Conservation (phyloP, 768 basidiomycete genomes). For the Lentinula sp. region DNA sequence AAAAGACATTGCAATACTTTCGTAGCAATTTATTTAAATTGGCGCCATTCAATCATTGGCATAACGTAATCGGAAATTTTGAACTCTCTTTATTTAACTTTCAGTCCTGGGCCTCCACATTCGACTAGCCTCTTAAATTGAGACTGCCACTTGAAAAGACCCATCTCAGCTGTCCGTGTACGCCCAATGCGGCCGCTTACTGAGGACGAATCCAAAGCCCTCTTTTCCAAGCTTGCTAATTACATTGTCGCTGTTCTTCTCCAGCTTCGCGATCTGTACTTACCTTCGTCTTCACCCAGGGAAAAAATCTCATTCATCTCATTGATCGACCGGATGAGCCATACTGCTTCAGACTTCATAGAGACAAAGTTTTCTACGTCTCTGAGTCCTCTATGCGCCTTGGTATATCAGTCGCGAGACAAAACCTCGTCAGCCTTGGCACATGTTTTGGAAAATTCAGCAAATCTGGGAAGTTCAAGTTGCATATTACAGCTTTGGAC, state of each 20-base stretch:
- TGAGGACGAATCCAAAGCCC: constrained; percentile 93
- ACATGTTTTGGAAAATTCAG: constrained; percentile 98
- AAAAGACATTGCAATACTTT: constrained; percentile 25
- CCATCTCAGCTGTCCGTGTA: not conserved
- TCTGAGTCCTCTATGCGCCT: constrained; percentile 93
- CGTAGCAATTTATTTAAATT: constrained; percentile 5
- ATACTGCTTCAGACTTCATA: constrained; percentile 93
- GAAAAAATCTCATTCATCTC: constrained; percentile 92
- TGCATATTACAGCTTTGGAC: constrained; percentile 92
- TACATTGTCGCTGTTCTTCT: constrained; percentile 66
- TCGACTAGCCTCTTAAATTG: too few relatives aligned
- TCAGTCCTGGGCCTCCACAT: not conserved
- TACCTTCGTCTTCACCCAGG: constrained; percentile 38
- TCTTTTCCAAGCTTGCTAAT: constrained; percentile 95
- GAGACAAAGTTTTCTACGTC: constrained; percentile 94
- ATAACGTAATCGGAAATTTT: not conserved
- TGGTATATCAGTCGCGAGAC: constrained; percentile 85
- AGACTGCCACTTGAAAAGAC: not conserved
- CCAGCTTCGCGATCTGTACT: not conserved
- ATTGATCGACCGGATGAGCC: constrained; percentile 93
- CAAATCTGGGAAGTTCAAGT: constrained; percentile 95
- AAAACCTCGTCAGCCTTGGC: constrained; percentile 87
- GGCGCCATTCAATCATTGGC: not conserved
- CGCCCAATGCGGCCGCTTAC: constrained; percentile 85
- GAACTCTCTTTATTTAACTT: not conserved